Base-by-base conservation (phyloP, 768 basidiomycete genomes). In the Porpolomopsis calyptriformis region DNA sequence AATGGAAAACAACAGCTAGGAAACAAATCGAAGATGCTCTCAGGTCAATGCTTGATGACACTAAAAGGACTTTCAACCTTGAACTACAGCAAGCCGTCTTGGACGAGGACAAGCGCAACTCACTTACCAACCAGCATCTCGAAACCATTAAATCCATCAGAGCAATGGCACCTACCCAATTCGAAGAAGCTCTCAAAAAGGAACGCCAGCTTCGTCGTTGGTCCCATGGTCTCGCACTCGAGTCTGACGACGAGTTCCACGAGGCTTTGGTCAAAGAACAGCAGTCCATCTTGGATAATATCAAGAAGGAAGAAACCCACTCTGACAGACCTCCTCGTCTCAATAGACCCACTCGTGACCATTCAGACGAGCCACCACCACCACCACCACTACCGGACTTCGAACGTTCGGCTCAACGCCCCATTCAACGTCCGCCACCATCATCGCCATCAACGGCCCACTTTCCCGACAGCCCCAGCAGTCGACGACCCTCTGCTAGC, bases 31-130 rank as follows among this genome's bases (percentile, higher is more conserved):
- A 77, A 52, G 64, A 67, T 2, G 64, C 63, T 6, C 55, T 70
- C 18, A 45, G 58, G 40, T 46, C 55, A 24, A 68, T 74, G 65
- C 57, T 82, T 49, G 71, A 78, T 45, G 82, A 82, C 49, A 76
- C 84, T 16, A 78, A 78, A 61, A 70, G 76, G 47, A 76, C 74
- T 48, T 60, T 76, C 29, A 68, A 76, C 27, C 60, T 64, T 12
- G 71, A 77, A 56, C 64, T 85, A 11, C 66, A 68, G 55, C 55
- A 59, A 46, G 50, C 73, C 57, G 53, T 65, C 14, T 53, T 61
- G 37, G 63, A 56, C 11, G 43, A 43, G 19, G 53, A 55, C 18
- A 54, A 47, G 18, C 60, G 70, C 4, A 60, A 70, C 11, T 61
- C 58, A n/a, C 55, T 75, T 27, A 54, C 52, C 7, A 43, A 55